These are phyloP conservation scores for Blastobotrys americana DNA, from an alignment of 805 yeast genomes.

Conservation along the genomic window DNA sequence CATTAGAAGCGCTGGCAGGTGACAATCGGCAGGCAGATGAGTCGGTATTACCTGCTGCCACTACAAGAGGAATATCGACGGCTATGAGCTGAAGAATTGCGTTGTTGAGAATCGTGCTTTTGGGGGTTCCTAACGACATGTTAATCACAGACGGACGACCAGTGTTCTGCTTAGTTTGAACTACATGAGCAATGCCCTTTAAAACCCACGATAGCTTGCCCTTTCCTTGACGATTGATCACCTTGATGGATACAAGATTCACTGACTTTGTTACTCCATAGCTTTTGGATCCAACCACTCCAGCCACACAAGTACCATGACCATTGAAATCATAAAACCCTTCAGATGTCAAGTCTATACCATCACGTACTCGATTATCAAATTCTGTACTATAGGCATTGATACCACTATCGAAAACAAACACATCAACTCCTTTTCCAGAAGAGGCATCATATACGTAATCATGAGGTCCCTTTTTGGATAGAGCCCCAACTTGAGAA, in stretches of 20 bases:
- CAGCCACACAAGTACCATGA: conserved; percentile 90
- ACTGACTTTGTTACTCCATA: conserved; percentile 75
- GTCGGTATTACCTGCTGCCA: conserved; percentile 59
- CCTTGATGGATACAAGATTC: conserved; percentile 61
- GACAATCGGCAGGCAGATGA: conserved; percentile 75
- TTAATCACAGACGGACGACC: conserved; percentile 18
- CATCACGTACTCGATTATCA: conserved; percentile 33
- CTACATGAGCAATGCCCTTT: conserved; percentile 31
- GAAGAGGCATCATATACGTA: conserved; percentile 39
- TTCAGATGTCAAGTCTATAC: conserved; percentile 40
- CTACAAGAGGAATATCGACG: conserved; percentile 25
- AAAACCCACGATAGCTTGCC: conserved; percentile 41
- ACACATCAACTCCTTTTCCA: conserved; percentile 51
- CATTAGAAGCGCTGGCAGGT: conserved; percentile 71
- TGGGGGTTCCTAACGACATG: conserved; percentile 25
- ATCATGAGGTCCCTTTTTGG: conserved; percentile 34
- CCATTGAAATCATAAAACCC: conserved; percentile 64
- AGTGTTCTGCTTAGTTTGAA: conserved; percentile 13
- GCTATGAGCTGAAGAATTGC: conserved; percentile 23
- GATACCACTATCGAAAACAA: conserved; percentile 77
- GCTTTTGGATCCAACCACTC: conserved; percentile 64
- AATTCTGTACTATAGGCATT: conserved; percentile 33
- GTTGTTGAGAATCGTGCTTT: conserved; percentile 20
- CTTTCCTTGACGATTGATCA: conserved; percentile 55
- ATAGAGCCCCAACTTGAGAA: conserved; percentile 21